Conservation (phyloP, 176 grass and related monocot species). For the Bothriochloa decipiens region DNA sequence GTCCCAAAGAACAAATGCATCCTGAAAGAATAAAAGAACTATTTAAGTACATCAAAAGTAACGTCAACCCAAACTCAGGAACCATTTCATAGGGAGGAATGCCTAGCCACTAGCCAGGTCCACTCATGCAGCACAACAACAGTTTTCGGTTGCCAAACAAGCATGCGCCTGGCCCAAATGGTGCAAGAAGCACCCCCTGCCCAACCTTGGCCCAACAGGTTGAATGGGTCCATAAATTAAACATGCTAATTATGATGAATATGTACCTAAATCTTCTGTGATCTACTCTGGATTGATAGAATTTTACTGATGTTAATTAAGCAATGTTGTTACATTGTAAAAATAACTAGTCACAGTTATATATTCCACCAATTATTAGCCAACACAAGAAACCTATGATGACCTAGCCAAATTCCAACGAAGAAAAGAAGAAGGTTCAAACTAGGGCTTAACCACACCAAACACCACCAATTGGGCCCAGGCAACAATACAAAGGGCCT, state of each 20-base stretch:
- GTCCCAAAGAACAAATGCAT: conserved; percentile 96
- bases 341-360: background rate
- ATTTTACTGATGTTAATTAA: background rate
- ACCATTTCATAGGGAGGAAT: background rate
- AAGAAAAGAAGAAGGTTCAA: background rate
- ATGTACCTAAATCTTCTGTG: background rate
- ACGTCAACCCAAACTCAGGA: background rate
- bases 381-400: background rate
- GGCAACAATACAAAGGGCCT: background rate
- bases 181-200: background rate
- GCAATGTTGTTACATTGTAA: background rate
- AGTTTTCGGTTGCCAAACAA: background rate
- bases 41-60: background rate
- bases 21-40: conserved; percentile 49
- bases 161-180: background rate
- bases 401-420: conserved; percentile 1
- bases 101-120: background rate
- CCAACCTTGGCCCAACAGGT: background rate
- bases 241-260: background rate
- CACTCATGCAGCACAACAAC: background rate
- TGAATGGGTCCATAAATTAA: background rate
- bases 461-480: background rate
- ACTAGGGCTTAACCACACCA: background rate
- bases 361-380: background rate
- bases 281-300: background rate